These are phyloP conservation scores for Neurospora sp. DNA, from an alignment of 495 filamentous ascomycete genomes.

Conservation along the genomic window DNA sequence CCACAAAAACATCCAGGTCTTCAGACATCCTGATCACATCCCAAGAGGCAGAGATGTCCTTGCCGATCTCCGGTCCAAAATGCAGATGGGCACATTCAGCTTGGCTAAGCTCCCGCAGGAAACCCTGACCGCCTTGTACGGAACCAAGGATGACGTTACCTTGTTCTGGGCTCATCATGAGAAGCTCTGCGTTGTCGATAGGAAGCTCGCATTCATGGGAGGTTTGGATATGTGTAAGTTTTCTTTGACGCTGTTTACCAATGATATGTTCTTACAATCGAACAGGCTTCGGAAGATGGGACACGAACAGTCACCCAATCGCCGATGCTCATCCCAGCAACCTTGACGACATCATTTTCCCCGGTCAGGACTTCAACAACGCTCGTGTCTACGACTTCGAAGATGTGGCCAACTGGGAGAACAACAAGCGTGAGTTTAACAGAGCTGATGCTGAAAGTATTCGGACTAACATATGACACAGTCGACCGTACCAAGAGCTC, in stretches of 20 bases:
- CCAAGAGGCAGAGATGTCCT: constrained; percentile 54
- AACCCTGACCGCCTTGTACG: constrained; percentile 66
- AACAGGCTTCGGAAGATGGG: constrained; percentile 49
- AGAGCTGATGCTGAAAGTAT: not conserved
- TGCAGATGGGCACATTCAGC: constrained; percentile 35
- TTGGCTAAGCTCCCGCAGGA: constrained; percentile 54
- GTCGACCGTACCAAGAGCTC: constrained; percentile 68
- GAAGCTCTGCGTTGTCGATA: constrained; percentile 81
- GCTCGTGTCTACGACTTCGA: constrained; percentile 79
- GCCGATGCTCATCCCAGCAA: constrained; percentile 77
- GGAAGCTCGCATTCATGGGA: constrained; percentile 81
- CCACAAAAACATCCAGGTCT: constrained; percentile 83
- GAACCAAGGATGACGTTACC: constrained; percentile 64
- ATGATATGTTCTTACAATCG: constrained; percentile 4
- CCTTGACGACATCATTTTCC: constrained; percentile 65
- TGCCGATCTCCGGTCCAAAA: constrained; percentile 24
- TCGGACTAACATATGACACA: constrained; percentile 15
- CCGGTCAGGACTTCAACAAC: constrained; percentile 94
- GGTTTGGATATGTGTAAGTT: constrained; percentile 53
- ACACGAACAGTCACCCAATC: constrained; percentile 65
- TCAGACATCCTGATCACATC: constrained; percentile 84
- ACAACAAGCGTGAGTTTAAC: constrained; percentile 55
- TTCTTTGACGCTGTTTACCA: not conserved
- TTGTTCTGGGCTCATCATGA: constrained; percentile 96
- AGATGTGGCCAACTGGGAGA: constrained; percentile 70